Percentiles rank a stretch among this genome's conserved stretches.
Conservation (phyloP, 108 stramenopile genomes). For the Conticribra weissflogii region DNA sequence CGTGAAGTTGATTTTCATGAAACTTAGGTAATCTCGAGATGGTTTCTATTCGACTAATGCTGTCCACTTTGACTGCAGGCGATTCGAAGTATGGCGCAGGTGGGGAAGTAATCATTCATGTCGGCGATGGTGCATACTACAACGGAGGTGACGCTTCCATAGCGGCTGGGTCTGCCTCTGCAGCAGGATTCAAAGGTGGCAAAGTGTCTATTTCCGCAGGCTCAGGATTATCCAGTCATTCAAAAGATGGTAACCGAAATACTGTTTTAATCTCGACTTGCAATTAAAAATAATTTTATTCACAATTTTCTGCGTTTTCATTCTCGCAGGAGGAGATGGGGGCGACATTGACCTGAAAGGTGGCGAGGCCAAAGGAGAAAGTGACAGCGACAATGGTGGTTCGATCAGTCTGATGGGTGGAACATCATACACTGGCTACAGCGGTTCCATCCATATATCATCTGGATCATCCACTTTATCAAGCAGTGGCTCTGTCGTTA, state of each 20-base stretch:
- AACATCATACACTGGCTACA: constrained; percentile 22
- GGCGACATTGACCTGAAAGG: constrained; percentile 57
- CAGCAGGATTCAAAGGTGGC: constrained; percentile 8
- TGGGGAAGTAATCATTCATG: constrained; percentile 34
- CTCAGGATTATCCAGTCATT: too few relatives aligned
- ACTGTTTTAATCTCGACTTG: background rate
- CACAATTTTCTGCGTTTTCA: constrained; percentile 47
- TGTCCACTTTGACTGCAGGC: constrained; percentile 53
- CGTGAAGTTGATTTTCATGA: too few relatives aligned
- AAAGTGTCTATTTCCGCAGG: constrained; percentile 14
- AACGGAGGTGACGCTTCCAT: constrained; percentile 47
- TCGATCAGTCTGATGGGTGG: constrained; percentile 26
- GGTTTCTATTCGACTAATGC: too few relatives aligned
- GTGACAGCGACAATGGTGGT: constrained; percentile 54
- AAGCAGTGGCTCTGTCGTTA: constrained; percentile 29
- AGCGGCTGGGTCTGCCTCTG: constrained; percentile 44
- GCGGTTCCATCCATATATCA: constrained; percentile 27
- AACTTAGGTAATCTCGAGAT: too few relatives aligned
- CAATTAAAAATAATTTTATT: constrained; percentile 1
- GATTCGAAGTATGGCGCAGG: constrained; percentile 45
- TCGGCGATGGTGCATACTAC: constrained; percentile 45
- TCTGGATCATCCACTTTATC: constrained; percentile 27
- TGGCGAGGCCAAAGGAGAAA: constrained; percentile 54
- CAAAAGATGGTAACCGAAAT: too few relatives aligned
- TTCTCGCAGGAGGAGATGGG: constrained; percentile 66